Percentiles rank a stretch among this genome's conserved stretches.
Evolutionary conservation across 441 rosid species (phyloP).

Genomic region (Syzygium malaccense): DNA sequence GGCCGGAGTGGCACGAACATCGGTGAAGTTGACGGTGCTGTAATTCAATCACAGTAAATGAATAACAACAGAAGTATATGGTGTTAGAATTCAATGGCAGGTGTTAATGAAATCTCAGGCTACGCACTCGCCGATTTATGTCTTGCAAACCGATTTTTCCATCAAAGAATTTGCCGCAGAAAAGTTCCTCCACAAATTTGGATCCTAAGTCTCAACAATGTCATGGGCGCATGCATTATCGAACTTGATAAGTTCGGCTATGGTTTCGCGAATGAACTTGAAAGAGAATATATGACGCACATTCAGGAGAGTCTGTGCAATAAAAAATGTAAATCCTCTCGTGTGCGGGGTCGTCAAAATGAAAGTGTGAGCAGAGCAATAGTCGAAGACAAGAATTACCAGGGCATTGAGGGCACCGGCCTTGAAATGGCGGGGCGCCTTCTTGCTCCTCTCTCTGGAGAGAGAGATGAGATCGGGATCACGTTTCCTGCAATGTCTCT

Average conservation of each 20-base stretch:
- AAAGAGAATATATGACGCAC: too few species aligned
- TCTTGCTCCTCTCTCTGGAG: slow-evolving; percentile 49
- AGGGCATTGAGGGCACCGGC: slow-evolving; percentile 80
- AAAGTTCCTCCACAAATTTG: background rate
- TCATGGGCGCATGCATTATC: background rate
- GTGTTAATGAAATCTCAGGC: slow-evolving; percentile 30
- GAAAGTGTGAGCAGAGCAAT: background rate
- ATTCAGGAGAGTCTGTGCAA: too few species aligned
- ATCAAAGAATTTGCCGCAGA: background rate
- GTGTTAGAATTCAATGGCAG: slow-evolving; percentile 13
- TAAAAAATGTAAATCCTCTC: background rate
- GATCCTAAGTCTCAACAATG: background rate
- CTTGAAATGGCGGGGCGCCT: slow-evolving; percentile 55
- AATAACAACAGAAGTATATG: background rate
- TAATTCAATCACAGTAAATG: slow-evolving; percentile 30
- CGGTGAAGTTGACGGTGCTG: slow-evolving; percentile 13
- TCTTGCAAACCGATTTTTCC: too few species aligned
- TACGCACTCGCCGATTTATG: too few species aligned
- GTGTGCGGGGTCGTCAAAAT: background rate
- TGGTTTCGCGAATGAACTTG: too few species aligned
- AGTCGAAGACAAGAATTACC: slow-evolving; percentile 17
- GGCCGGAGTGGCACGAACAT: slow-evolving; percentile 38
- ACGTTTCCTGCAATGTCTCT: slow-evolving; percentile 25
- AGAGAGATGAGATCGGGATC: slow-evolving; percentile 58
- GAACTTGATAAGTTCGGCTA: too few species aligned